phyloP scores from a whole-genome alignment of 169 alveolate genomes.

The Babesia divergens region DNA sequence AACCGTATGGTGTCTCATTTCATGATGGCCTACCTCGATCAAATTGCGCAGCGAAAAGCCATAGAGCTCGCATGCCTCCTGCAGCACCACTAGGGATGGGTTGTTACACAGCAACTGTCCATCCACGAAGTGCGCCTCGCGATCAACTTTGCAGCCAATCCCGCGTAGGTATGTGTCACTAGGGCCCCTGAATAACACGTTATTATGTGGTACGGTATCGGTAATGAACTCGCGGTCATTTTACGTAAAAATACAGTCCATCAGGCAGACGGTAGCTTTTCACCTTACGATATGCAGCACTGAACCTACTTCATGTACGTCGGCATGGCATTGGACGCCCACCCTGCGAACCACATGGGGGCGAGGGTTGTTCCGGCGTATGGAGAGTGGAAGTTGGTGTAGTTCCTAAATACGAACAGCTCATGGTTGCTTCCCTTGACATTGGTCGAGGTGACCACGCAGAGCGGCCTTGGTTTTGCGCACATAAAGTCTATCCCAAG shows the following conservation, averaged over 20 bases:
- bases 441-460: conserved; percentile 77
- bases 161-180: conserved; percentile 56
- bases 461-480: conserved; percentile 42
- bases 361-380: conserved; percentile 69
- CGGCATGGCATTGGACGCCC: conserved; percentile 80
- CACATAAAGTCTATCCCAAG: conserved; percentile 69
- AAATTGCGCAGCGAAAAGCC: conserved; percentile 35
- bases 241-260: background rate
- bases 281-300: background rate
- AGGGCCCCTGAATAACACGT: conserved; percentile 64
- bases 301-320: conserved; percentile 70
- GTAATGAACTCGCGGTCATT: background rate
- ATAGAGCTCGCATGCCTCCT: conserved; percentile 60
- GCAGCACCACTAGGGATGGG: conserved; percentile 78
- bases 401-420: conserved; percentile 73
- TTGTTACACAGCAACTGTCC: conserved; percentile 74
- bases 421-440: conserved; percentile 73
- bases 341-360: conserved; percentile 83
- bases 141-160: conserved; percentile 66
- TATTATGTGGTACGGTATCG: no score
- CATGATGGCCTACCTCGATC: conserved; percentile 12
- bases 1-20: background rate
- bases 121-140: conserved; percentile 76
- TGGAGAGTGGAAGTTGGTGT: conserved; percentile 62
- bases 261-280: no score